These are phyloP conservation scores for Leccinum solheimii DNA, from an alignment of 1,284 basidiomycete species.

Conservation along the genomic window DNA sequence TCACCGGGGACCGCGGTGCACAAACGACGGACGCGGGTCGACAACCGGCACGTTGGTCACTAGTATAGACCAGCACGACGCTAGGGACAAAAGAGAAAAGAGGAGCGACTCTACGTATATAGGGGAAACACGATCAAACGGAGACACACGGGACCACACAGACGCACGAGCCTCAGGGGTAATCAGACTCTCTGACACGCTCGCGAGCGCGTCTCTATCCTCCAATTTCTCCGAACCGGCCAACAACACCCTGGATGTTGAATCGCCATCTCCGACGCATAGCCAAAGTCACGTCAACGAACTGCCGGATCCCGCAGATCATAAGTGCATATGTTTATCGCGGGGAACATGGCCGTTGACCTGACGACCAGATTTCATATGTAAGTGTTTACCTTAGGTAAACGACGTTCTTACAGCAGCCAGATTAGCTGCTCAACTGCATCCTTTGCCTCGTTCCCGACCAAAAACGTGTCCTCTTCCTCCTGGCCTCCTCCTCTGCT, in stretches of 20 bases:
- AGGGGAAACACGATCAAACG: too few relatives aligned
- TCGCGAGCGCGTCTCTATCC: not conserved
- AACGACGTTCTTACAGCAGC: too few relatives aligned
- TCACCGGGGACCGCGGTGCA: too few relatives aligned
- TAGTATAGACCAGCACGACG: too few relatives aligned
- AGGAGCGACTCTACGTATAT: too few relatives aligned
- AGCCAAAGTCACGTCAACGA: not conserved
- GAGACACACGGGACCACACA: too few relatives aligned
- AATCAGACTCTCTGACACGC: too few relatives aligned
- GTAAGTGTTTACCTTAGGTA: not conserved
- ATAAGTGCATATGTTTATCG: not conserved
- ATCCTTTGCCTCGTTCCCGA: constrained; percentile 15
- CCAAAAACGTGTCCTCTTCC: constrained; percentile 5
- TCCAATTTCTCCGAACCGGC: not conserved
- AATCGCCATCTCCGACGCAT: not conserved
- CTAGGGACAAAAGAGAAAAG: too few relatives aligned
- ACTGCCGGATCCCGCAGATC: too few relatives aligned
- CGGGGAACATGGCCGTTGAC: not conserved
- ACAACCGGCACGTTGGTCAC: too few relatives aligned
- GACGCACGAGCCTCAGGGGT: too few relatives aligned
- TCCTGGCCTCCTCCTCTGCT: not conserved
- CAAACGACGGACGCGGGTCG: too few relatives aligned
- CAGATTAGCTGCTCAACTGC: not conserved
- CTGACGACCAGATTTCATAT: not conserved
- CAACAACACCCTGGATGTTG: not conserved